Base-by-base conservation (phyloP, 208 protist species). In the Phytomonas francai region DNA sequence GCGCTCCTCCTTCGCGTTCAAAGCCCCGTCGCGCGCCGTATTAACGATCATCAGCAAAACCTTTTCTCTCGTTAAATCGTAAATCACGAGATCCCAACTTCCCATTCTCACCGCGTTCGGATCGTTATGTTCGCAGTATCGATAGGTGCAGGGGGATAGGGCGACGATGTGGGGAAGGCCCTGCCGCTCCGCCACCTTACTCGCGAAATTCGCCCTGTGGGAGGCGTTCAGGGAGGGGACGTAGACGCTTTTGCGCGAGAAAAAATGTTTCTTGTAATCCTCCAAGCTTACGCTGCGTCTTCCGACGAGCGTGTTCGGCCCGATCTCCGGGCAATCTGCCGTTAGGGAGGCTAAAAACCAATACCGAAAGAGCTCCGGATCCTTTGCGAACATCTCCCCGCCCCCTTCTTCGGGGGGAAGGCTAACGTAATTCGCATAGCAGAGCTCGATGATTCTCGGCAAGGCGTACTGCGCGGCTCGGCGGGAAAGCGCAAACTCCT, bases 41-140 rank as follows among this genome's bases (percentile, higher is more conserved):
- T 94, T 85, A 30, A 72, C 70, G 60, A 94, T 68, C 79, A 92
- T 92, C 32, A 94, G 74, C 70, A 94, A 69, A 49, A 94, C 89
- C 78, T 91, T 91, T 68, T 92, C 86, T 63, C 91, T 92, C 3
- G 89, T 92, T 16, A 75, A 54, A 76, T 94, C 89, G 74, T 94
- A 94, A 25, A 94, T 81, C 72, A 92, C 76, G 30, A 92, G 65
- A 63, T 94, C 89, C 32, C 92, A 68, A 29, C 75, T 84, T 45
- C 86, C 84, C 28, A 72, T 84, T 42, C 84, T 77, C 70, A 91
- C 59, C 0, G 84, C 69, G 64, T 91, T 79, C 19, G 84, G 79
- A 74, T 88, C 84, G 78, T 92, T 91, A 73, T 91, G 88, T 74
- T 94, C 84, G 69, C 83, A 84, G 76, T 94, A 92, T 74, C 75